Evolutionary conservation across 768 basidiomycete genomes (phyloP).

Genomic region (Cubamyces lactineus): DNA sequence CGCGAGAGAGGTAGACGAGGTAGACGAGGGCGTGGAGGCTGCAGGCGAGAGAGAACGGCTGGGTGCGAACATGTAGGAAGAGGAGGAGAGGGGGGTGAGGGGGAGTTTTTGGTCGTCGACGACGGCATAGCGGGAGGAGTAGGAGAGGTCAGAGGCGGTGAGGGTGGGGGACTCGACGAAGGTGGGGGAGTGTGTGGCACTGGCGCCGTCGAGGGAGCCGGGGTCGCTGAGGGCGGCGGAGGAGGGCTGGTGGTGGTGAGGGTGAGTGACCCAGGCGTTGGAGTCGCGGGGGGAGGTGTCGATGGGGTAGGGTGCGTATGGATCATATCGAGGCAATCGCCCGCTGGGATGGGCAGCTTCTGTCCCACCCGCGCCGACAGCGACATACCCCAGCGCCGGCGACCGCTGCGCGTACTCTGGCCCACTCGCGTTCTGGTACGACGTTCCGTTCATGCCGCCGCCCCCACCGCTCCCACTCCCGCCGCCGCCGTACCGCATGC

Average conservation of each 20-base stretch:
- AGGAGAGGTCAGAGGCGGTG: constrained; percentile 51
- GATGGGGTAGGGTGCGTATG: constrained; percentile 48
- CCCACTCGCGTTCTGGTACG: constrained; percentile 46
- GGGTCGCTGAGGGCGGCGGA: constrained; percentile 45
- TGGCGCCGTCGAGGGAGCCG: constrained; percentile 43
- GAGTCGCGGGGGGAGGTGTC: constrained; percentile 38
- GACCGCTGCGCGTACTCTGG: constrained; percentile 51
- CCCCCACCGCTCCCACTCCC: constrained; percentile 55
- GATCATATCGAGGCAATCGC: constrained; percentile 47
- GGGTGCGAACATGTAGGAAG: constrained; percentile 60
- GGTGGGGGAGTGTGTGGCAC: constrained; percentile 55
- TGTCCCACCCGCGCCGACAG: constrained; percentile 23
- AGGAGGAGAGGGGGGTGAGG: constrained; percentile 52
- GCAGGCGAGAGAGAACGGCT: constrained; percentile 77
- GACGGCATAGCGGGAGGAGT: constrained; percentile 45
- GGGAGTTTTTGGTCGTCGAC: constrained; percentile 61
- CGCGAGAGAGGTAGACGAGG: constrained; percentile 53
- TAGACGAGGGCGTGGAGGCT: constrained; percentile 64
- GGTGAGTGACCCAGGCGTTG: constrained; percentile 34
- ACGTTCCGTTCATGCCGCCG: constrained; percentile 43
- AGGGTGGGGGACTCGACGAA: constrained; percentile 60
- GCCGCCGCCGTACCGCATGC: constrained; percentile 51
- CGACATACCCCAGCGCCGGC: constrained; percentile 44
- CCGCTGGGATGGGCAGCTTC: constrained; percentile 38
- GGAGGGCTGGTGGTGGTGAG: constrained; percentile 17